A percentile compares a stretch with the other conserved stretches of the same genome.
Conservation (phyloP, 257 asterid species). For the Solanum appendiculatum region DNA sequence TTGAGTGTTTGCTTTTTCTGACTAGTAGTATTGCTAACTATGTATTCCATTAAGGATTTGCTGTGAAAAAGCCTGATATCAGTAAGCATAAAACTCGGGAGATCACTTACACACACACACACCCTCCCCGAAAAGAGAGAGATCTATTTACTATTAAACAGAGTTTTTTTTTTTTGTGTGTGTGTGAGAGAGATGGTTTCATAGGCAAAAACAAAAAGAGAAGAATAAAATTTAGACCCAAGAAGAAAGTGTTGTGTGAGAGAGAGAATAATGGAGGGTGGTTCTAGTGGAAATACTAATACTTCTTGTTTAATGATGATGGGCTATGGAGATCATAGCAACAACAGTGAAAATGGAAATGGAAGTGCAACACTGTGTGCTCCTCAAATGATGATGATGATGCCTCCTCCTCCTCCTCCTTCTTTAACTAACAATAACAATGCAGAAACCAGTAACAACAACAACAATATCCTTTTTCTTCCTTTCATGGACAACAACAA, state of each 20-base stretch:
- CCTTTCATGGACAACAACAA: conserved; percentile 1
- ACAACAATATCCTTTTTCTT: not conserved
- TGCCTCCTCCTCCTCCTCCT: conserved; percentile 29
- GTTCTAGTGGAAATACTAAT: conserved; percentile 13
- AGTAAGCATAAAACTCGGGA: conserved; percentile 91
- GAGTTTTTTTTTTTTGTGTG: not conserved
- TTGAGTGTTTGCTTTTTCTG: not conserved
- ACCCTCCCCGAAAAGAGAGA: conserved; percentile 4
- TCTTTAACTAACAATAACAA: conserved; percentile 9
- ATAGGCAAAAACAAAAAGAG: not conserved
- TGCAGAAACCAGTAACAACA: conserved; percentile 12
- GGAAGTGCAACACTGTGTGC: conserved; percentile 41
- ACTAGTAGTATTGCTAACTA: conserved; percentile 36
- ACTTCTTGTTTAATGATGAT: conserved; percentile 40
- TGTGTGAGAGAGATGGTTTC: not conserved
- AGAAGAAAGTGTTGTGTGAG: not conserved
- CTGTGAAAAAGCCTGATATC: conserved; percentile 27
- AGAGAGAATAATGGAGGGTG: conserved; percentile 29
- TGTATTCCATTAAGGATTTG: conserved; percentile 56
- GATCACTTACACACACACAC: conserved; percentile 24
- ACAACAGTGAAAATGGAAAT: conserved; percentile 3
- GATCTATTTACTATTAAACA: not conserved
- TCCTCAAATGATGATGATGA: conserved; percentile 19
- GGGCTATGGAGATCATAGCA: conserved; percentile 43
- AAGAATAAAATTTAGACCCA: not conserved